Evolutionary conservation across 73 alveolate genomes (phyloP).

Genomic region (Paramecium sexaurelia): DNA sequence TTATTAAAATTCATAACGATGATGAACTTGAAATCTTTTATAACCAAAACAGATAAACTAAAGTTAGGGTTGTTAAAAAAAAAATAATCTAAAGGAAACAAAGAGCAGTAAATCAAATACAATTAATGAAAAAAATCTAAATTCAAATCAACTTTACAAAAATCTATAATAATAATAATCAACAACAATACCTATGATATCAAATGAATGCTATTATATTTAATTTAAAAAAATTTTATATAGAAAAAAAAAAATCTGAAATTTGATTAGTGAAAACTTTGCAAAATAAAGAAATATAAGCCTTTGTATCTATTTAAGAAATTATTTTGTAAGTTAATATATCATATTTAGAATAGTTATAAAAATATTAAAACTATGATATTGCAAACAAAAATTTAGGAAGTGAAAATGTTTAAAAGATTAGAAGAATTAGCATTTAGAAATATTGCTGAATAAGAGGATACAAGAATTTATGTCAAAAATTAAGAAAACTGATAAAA

Average conservation of each 20-base stretch:
- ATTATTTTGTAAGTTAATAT: constrained; percentile 35
- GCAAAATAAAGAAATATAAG: constrained; percentile 46
- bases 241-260: constrained; percentile 42
- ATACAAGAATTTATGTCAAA: constrained; percentile 40
- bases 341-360: constrained; percentile 19
- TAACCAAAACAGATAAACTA: not conserved
- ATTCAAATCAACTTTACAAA: not conserved
- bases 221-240: constrained; percentile 38
- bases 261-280: not conserved
- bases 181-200: constrained; percentile 5
- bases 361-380: constrained; percentile 34
- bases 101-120: not conserved
- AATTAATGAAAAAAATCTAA: not conserved
- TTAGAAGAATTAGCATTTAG: constrained; percentile 42
- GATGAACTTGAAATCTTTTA: constrained; percentile 28
- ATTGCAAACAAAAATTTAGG: constrained; percentile 13
- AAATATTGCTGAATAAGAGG: constrained; percentile 11
- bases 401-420: constrained; percentile 30
- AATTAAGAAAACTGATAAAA: constrained; percentile 6
- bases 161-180: not conserved
- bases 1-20: not conserved
- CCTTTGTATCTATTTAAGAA: not conserved
- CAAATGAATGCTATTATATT: constrained; percentile 36
- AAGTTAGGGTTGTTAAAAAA: not conserved
- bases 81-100: not conserved